Evolutionary conservation across 768 basidiomycete species (phyloP), one percentile per base, ranked within the genome.

Genomic region (Tylopilus balloui): DNA sequence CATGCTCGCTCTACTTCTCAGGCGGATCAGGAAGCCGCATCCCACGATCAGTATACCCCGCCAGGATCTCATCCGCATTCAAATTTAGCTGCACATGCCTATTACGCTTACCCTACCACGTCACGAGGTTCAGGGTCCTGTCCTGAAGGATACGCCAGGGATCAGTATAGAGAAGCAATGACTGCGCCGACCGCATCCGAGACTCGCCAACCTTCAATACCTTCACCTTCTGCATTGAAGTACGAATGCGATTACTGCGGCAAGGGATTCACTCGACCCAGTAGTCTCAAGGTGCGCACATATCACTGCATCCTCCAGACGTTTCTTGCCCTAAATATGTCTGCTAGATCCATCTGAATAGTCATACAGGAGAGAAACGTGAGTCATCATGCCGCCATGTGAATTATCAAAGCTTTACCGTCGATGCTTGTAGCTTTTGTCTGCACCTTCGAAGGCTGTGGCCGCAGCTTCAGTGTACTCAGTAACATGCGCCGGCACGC

Each of bases 401-500:
- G 21, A 15, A 52, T n/a, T 24, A 31, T 60, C 55, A 52, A 38
- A 48, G 45, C 50, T 42, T 52, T 48, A 64, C 42, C 36, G 17
- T 39, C 28, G 43, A 43, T 40, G 4, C 24, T 15, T 55, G 50
- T 63, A 90, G 88, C 88, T 9, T 89, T 86, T 68, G 71, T 76
- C 37, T 91, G 88, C 64, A 82, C 88, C 15, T 78, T 81, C 45
- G 79, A 83, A 54, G 79, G 78, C 50, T 91, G 88, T 69, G 84
- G 84, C 7, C 83, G 88, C 37, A 81, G 83, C 63, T 91, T 91
- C 68, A 88, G 86, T 61, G 88, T 90, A 42, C 80, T 89, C 62
- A 89, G 86, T 67, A 91, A 91, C 71, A 91, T 91, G 88, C 84
- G 88, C 53, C 76, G 88, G 49, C 88, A 91, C 65, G 81, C 87